A percentile compares a stretch with the other conserved stretches of the same genome.
These are phyloP conservation scores for Pisolithus thermaeus DNA, from an alignment of 1,284 basidiomycete genomes.

Conservation along the genomic window DNA sequence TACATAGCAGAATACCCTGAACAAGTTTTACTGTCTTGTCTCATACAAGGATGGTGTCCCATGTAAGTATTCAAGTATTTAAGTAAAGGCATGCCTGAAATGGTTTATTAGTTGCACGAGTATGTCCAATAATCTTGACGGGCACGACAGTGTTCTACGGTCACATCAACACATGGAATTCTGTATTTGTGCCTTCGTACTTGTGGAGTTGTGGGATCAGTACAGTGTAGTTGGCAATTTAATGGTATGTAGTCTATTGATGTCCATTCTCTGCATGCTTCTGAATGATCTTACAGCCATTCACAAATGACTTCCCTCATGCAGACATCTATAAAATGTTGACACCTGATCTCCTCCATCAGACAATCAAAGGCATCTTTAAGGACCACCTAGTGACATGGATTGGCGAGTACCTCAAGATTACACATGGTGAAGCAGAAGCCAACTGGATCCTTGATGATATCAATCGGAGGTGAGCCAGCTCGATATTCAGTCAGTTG, in stretches of 20 bases:
- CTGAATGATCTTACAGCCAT: not conserved
- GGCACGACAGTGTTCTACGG: not conserved
- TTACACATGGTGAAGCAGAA: not conserved
- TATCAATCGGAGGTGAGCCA: not conserved
- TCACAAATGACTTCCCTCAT: not conserved
- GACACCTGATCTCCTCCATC: constrained; percentile 7
- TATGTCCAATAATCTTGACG: not conserved
- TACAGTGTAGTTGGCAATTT: not conserved
- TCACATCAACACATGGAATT: not conserved
- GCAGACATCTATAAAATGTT: no score
- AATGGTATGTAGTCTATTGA: not conserved
- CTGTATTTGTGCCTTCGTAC: not conserved
- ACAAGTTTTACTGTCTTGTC: constrained; percentile 2
- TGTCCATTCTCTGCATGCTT: not conserved
- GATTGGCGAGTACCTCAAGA: constrained; percentile 5
- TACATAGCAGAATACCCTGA: not conserved
- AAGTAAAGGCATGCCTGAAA: not conserved
- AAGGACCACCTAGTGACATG: constrained; percentile 29
- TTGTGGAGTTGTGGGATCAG: not conserved
- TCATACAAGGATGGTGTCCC: constrained; percentile 1
- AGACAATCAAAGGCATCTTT: constrained; percentile 34
- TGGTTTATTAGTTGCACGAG: not conserved
- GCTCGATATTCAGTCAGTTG: no score
- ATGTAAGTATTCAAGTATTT: not conserved
- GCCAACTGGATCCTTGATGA: not conserved